Evolutionary conservation across 345 rosid genomes (phyloP).

Genomic region (Acer saccharum): DNA sequence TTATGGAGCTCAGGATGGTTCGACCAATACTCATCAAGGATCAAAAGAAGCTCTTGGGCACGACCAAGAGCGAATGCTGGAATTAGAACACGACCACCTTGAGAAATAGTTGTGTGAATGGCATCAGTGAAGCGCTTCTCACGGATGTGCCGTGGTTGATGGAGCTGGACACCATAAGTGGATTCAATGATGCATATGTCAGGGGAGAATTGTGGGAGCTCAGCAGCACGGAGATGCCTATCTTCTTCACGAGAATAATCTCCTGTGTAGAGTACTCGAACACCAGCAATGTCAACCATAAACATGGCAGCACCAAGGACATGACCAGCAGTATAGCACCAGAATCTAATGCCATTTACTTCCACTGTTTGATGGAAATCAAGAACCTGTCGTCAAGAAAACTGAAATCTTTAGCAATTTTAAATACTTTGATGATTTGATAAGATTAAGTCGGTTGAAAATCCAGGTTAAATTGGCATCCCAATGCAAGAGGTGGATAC

Average conservation of each 20-base stretch:
- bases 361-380: conserved; percentile 95
- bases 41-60: conserved; percentile 80
- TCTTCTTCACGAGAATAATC: conserved; percentile 97
- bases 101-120: conserved; percentile 85
- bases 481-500: background rate
- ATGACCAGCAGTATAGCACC: conserved; percentile 99
- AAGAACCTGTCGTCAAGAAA: conserved; percentile 51
- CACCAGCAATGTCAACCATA: conserved; percentile 96
- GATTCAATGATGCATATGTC: conserved; percentile 96
- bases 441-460: background rate
- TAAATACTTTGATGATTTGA: background rate
- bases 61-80: conserved; percentile 88
- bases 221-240: conserved; percentile 93
- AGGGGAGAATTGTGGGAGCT: conserved; percentile 95
- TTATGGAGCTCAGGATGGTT: conserved; percentile 88
- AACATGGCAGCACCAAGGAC: conserved; percentile 99
- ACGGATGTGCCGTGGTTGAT: conserved; percentile 79
- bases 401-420: background rate
- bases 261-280: conserved; percentile 89
- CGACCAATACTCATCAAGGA: conserved; percentile 91
- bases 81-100: conserved; percentile 91
- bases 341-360: conserved; percentile 86
- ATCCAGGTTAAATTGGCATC: background rate
- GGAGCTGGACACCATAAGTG: conserved; percentile 95
- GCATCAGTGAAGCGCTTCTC: conserved; percentile 97